Percentiles rank a stretch among this genome's conserved stretches.
phyloP scores from a whole-genome alignment of 140 eudicot genomes.

The Senecio squalidus region DNA sequence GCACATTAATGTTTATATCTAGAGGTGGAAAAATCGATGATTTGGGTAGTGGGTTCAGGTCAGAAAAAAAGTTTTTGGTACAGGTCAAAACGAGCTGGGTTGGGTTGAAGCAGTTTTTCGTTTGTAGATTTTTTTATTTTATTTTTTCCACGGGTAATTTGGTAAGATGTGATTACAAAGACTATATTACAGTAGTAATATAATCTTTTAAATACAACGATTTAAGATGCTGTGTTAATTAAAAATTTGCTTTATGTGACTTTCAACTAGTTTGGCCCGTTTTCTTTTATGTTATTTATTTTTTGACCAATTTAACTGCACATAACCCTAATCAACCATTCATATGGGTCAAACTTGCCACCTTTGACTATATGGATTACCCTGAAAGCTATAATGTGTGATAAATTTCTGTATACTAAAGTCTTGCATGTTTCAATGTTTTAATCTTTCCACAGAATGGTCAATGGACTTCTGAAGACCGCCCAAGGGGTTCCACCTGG shows the following conservation, averaged over 20 bases:
- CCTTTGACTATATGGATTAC: slow-evolving; percentile 1
- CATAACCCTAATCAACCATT: not conserved
- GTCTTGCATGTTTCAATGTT: not conserved
- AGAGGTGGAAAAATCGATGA: not conserved
- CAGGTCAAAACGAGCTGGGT: not conserved
- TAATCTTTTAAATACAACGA: not conserved
- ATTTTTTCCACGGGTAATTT: too few relatives aligned
- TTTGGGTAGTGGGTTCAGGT: not conserved
- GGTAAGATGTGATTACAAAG: not conserved
- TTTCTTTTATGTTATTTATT: not conserved
- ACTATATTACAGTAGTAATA: not conserved
- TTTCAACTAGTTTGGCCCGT: not conserved
- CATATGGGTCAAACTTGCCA: not conserved
- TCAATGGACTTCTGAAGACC: slow-evolving; percentile 96
- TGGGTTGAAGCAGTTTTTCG: not conserved
- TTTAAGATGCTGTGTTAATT: not conserved
- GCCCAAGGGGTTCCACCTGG: slow-evolving; percentile 99
- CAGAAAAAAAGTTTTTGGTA: not conserved
- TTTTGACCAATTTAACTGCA: not conserved
- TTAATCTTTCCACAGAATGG: slow-evolving; percentile 58
- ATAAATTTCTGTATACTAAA: not conserved
- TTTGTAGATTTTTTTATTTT: too few relatives aligned
- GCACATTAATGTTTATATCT: not conserved
- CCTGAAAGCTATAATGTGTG: slow-evolving; percentile 5
- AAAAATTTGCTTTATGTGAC: not conserved